These are phyloP conservation scores for Nannochloropsis oceanica DNA, from an alignment of 108 stramenopile species.

Conservation along the genomic window DNA sequence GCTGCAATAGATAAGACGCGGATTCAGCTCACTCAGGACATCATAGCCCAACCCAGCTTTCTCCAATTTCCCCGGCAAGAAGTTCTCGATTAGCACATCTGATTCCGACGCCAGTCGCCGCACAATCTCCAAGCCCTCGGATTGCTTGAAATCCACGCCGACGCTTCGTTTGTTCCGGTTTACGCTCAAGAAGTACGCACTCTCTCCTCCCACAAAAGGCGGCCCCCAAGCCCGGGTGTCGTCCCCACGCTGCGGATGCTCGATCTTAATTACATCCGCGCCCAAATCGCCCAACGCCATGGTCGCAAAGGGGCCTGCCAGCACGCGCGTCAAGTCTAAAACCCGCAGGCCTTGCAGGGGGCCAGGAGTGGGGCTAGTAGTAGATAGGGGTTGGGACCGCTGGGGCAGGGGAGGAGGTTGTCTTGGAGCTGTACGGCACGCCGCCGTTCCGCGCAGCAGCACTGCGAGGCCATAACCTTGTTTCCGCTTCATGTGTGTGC, in stretches of 20 bases:
- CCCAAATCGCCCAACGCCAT: neutral
- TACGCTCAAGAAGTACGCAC: neutral
- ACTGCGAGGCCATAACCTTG: too few relatives aligned
- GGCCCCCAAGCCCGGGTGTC: constrained; percentile 8
- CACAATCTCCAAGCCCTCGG: neutral
- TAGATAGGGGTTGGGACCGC: too few relatives aligned
- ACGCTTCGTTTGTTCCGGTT: neutral
- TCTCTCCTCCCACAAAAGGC: neutral
- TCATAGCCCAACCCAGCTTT: neutral
- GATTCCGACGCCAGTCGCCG: neutral
- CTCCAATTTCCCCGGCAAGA: neutral
- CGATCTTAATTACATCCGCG: constrained; percentile 1
- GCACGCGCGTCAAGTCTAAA: neutral
- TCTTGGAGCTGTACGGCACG: too few relatives aligned
- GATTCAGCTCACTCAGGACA: neutral
- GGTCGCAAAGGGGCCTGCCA: constrained; percentile 2
- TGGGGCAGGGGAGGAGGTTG: too few relatives aligned
- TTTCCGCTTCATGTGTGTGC: too few relatives aligned
- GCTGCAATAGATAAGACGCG: neutral
- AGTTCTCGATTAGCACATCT: constrained; percentile 6
- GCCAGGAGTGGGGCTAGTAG: neutral
- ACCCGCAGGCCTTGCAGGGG: neutral
- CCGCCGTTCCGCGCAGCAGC: too few relatives aligned
- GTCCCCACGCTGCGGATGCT: neutral
- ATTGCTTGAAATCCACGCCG: neutral